phyloP scores from a whole-genome alignment of 1,139 yeast species.

The Lizanozyma gosingica region DNA sequence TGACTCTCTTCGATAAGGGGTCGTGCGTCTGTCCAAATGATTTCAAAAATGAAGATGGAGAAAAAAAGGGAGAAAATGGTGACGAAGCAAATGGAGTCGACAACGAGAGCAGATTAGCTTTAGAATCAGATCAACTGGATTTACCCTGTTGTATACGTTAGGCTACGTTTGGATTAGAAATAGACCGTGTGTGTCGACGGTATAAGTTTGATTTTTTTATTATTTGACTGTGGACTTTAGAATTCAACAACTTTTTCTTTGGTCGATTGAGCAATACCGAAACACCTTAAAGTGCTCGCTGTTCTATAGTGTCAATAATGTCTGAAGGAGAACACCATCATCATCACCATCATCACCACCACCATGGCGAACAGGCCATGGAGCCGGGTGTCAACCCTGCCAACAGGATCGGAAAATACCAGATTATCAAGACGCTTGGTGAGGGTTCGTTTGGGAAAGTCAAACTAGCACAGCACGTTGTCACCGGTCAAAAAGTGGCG shows the following conservation, averaged over 20 bases:
- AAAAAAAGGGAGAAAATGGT: conserved; percentile 2
- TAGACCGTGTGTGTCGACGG: too few species aligned
- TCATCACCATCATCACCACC: conserved; percentile 10
- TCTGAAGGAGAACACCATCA: conserved; percentile 8
- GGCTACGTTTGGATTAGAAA: too few species aligned
- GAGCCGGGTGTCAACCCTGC: conserved; percentile 29
- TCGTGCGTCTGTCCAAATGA: neutral
- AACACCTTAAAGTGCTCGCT: neutral
- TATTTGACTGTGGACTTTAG: too few species aligned
- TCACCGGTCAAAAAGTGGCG: conserved; percentile 92
- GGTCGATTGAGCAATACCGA: too few species aligned
- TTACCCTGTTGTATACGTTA: too few species aligned
- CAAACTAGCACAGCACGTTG: conserved; percentile 85
- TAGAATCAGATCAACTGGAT: too few species aligned
- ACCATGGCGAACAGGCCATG: conserved; percentile 6
- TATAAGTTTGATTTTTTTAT: too few species aligned
- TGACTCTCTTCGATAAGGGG: neutral
- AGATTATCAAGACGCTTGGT: conserved; percentile 87
- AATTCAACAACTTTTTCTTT: too few species aligned
- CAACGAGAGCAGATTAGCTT: too few species aligned
- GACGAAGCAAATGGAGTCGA: neutral
- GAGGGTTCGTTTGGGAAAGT: conserved; percentile 98
- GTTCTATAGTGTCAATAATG: too few species aligned
- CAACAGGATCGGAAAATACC: conserved; percentile 80
- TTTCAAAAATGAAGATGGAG: conserved; percentile 3